Conservation (phyloP, 148 eudicot genomes). For the Chenopodium album region DNA sequence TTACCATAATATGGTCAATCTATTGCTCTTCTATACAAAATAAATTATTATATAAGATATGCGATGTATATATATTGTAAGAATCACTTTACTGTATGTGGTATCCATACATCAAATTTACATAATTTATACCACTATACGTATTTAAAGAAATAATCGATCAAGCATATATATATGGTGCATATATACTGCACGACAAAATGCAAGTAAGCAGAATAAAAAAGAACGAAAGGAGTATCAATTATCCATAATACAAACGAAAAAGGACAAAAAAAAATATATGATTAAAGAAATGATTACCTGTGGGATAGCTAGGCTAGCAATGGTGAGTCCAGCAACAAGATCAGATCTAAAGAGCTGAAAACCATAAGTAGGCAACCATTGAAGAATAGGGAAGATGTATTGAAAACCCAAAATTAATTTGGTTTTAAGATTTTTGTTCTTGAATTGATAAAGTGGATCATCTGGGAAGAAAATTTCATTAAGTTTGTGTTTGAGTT, state of each 20-base stretch:
- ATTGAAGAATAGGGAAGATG: conserved; percentile 75
- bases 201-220: too few species aligned
- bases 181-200: too few species aligned
- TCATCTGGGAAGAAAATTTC: conserved; percentile 95
- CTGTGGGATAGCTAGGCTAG: conserved; percentile 97
- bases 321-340: conserved; percentile 92
- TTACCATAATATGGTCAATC: too few species aligned
- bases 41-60: too few species aligned
- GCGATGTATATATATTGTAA: too few species aligned
- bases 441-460: conserved; percentile 76
- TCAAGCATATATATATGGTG: too few species aligned
- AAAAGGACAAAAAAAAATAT: background rate
- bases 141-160: too few species aligned
- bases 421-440: conserved; percentile 43
- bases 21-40: too few species aligned
- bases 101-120: too few species aligned
- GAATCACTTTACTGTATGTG: too few species aligned
- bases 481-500: conserved; percentile 51
- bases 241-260: background rate
- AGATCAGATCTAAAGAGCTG: conserved; percentile 61
- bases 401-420: conserved; percentile 65
- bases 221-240: too few species aligned
- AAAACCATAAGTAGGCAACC: conserved; percentile 66
- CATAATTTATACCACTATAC: too few species aligned
- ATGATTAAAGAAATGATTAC: conserved; percentile 23